Percentiles rank a stretch among this genome's conserved stretches.
Evolutionary conservation across 164 flowering plant genomes (phyloP).

Genomic region (Vitis vinifera): ASM3070453v1 NC_081807.1:4958001-4958500

Average conservation of each 20-base stretch:
- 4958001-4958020: background rate
- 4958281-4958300: background rate
- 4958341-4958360: too few species aligned
- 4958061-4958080: constrained; percentile 15
- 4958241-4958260: background rate
- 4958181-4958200: constrained; percentile 9
- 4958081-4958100: background rate
- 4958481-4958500: too few species aligned
- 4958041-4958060: constrained; percentile 12
- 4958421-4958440: too few species aligned
- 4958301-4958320: background rate
- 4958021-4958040: background rate
- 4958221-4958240: constrained; percentile 10
- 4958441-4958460: too few species aligned
- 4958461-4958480: too few species aligned
- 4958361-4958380: too few species aligned
- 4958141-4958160: background rate
- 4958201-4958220: background rate
- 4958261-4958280: constrained; percentile 8
- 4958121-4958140: constrained; percentile 4
- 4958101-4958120: background rate
- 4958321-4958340: background rate
- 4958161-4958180: constrained; percentile 8
- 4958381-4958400: too few species aligned
- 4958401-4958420: too few species aligned